phyloP scores from a whole-genome alignment of 352 stramenopile genomes.

The Globisporangium sylvaticum region DNA sequence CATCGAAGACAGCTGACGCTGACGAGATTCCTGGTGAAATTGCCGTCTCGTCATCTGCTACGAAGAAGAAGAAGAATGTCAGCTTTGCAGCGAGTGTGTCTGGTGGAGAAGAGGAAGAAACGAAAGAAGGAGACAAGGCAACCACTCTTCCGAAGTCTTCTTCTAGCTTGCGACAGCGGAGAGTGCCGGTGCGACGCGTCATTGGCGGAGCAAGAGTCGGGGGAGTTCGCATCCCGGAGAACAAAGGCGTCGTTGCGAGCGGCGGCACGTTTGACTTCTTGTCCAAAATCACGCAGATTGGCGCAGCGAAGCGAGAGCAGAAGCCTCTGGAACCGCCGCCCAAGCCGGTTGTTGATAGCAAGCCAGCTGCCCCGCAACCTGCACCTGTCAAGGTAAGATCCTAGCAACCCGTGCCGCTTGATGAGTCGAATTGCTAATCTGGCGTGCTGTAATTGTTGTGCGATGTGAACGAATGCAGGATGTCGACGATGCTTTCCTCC shows the following conservation, averaged over 20 bases:
- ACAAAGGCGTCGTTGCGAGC: slow-evolving; percentile 66
- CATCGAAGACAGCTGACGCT: neutral
- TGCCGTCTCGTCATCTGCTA: slow-evolving; percentile 10
- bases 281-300: slow-evolving; percentile 65
- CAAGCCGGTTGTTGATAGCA: neutral
- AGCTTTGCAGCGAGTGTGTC: slow-evolving; percentile 48
- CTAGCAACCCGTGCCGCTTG: neutral
- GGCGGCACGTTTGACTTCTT: slow-evolving; percentile 84
- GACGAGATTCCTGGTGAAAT: neutral
- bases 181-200: slow-evolving; percentile 29
- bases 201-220: slow-evolving; percentile 24
- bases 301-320: slow-evolving; percentile 20
- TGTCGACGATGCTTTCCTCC: slow-evolving; percentile 72
- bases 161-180: slow-evolving; percentile 13
- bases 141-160: neutral
- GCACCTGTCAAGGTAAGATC: neutral
- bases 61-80: slow-evolving; percentile 50
- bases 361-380: neutral
- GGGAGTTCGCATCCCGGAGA: slow-evolving; percentile 27
- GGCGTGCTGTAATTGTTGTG: neutral
- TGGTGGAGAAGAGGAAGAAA: slow-evolving; percentile 27
- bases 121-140: slow-evolving; percentile 17
- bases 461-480: slow-evolving; percentile 25
- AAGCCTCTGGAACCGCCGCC: slow-evolving; percentile 11
- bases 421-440: slow-evolving; percentile 1